Evolutionary conservation across 2,329 filamentous ascomycete species (phyloP), one percentile per base, ranked within the genome.

Genomic region (Phyllosticta citrichinensis): DNA sequence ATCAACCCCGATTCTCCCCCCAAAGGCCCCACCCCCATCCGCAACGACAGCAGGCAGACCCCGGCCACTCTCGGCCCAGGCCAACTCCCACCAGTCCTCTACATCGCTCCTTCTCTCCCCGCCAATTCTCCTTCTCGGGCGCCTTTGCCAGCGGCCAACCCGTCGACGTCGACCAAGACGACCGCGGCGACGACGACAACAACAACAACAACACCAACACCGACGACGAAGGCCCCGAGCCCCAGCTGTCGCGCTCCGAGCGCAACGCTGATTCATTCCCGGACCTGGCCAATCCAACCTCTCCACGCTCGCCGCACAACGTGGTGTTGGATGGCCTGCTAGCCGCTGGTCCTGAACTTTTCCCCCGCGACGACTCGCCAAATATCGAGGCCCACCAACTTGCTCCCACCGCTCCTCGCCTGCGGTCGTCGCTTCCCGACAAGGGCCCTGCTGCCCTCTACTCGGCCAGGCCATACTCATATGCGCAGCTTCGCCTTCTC

Each of bases 291-390:
- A 68, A 71, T 64, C 66, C 65, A 64, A 68, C 69, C 56, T 65
- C 65, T 60, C 71, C 73, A 65, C 72, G 71, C 63, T 73, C 70
- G 20, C 73, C 73, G 54, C 68, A 71, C 53, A 71, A 74, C 65
- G 71, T 70, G 65, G 71, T 70, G 65, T 69, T 75, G 57, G 73
- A 74, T 64, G 71, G 69, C 55, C 67, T 75, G 63, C 66, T 75
- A 57, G 71, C 71, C 27, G 62, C 62, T 25, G 64, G 63, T 55
- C 50, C 52, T 33, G 53, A 30, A 20, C 33, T 2, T 40, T 40
- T 40, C 12, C 52, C 56, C 10, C 50, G 25, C 25, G 20, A 33
- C 52, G 53, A 54, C 57, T 50, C 52, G 55, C 61, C 61, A 58
- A 60, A 59, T 51, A 56, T 35, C 53, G 51, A 51, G 57, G 61